Evolutionary conservation across 495 filamentous ascomycete species (phyloP), one percentile per base, ranked within the genome.

Genomic region (Delitschia confertaspora): DNA sequence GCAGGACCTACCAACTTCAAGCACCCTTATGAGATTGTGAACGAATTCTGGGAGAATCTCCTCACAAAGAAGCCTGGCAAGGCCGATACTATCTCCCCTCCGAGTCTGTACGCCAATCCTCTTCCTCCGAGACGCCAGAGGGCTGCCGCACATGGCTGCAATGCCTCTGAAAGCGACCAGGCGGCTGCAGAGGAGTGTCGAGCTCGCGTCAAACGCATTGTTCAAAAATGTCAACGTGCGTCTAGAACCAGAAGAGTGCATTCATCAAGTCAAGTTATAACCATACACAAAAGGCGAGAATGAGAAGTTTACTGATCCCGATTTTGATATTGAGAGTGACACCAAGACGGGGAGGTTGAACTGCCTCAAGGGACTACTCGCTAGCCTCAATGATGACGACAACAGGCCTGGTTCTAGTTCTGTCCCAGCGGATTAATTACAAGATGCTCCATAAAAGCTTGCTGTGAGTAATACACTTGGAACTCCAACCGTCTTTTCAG

Each of bases 251-350:
- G n/a, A n/a, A n/a, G n/a, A n/a, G n/a, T n/a, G n/a, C n/a, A n/a
- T n/a, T n/a, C n/a, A n/a, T n/a, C n/a, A n/a, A n/a, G n/a, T n/a
- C n/a, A n/a, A n/a, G n/a, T n/a, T n/a, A n/a, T n/a, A n/a, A n/a
- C n/a, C n/a, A n/a, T n/a, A n/a, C n/a, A n/a, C n/a, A n/a, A n/a
- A n/a, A n/a, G n/a, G n/a, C n/a, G n/a, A n/a, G 38, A 95, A 95
- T 59, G 80, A 86, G 60, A 93, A 89, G 62, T 95, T 93, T 56
- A 74, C 80, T 2, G 88, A 95, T 62, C 74, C 79, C 13, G 78
- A 89, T 58, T 94, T 95, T 56, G 84, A 95, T 58, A 78, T 95
- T 34, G 83, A 87, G 52, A 66, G 72, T 36, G 87, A 93, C 56
- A n/a, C n/a, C n/a, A n/a, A n/a, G n/a, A 18, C 26, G 16, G 17